Evolutionary conservation across 352 stramenopile species (phyloP).

Genomic region (Globisporangium mamillatum): DNA sequence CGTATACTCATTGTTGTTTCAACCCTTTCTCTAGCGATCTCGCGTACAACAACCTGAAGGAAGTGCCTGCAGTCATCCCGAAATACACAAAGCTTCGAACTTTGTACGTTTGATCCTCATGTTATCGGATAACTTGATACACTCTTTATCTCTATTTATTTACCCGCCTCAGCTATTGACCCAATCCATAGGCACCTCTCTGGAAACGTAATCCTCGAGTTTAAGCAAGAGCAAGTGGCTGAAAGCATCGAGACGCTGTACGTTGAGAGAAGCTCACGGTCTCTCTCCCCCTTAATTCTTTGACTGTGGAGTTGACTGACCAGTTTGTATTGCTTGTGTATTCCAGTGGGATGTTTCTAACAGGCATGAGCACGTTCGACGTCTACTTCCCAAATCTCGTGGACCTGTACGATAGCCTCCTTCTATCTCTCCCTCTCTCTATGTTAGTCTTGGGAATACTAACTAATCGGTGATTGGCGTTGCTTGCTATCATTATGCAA

Average conservation of each 20-base stretch:
- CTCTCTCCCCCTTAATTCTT: neutral
- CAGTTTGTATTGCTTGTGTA: neutral
- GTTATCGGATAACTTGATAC: neutral
- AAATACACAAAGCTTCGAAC: conserved; percentile 3
- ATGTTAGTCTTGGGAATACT: too few relatives aligned
- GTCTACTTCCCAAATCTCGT: conserved; percentile 1
- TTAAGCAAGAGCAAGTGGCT: neutral
- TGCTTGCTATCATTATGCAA: neutral
- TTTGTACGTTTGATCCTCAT: neutral
- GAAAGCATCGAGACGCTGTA: neutral
- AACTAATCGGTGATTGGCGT: too few relatives aligned
- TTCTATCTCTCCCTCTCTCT: neutral
- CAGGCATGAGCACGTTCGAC: neutral
- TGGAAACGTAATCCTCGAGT: conserved; percentile 5
- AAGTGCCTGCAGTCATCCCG: neutral
- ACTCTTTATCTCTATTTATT: too few relatives aligned
- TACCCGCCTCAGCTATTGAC: neutral
- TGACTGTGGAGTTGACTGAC: neutral
- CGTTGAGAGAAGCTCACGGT: neutral
- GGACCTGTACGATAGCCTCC: neutral
- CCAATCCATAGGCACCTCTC: neutral
- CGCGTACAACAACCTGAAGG: conserved; percentile 1
- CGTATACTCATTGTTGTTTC: neutral
- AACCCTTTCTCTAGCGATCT: neutral
- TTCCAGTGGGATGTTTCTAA: neutral